Evolutionary conservation across 2,329 filamentous ascomycete species (phyloP).

Genomic region (Penicillium occitanis): DNA sequence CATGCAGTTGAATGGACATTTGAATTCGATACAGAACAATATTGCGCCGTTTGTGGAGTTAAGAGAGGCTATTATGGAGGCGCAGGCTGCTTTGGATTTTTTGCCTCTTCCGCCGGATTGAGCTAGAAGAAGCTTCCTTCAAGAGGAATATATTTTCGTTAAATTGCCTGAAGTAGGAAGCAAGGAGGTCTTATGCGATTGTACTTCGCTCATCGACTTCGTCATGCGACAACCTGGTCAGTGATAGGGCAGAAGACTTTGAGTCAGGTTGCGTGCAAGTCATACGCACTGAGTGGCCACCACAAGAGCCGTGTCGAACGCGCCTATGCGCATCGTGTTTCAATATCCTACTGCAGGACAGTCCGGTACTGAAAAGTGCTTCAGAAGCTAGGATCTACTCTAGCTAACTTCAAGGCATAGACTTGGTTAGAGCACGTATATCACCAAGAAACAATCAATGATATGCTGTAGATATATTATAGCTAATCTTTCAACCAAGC

Average conservation of each 20-base stretch:
- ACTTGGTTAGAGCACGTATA: not conserved
- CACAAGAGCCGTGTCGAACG: not conserved
- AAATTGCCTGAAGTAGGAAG: not conserved
- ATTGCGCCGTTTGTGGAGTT: constrained; percentile 38
- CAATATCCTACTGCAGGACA: not conserved
- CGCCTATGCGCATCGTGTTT: not conserved
- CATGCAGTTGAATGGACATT: constrained; percentile 44
- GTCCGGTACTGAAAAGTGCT: not conserved
- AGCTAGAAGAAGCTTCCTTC: constrained; percentile 17
- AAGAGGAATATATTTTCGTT: not conserved
- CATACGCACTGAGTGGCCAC: not conserved
- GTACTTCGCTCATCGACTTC: not conserved
- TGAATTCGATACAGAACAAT: constrained; percentile 47
- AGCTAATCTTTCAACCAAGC: too few species aligned
- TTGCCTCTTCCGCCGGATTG: constrained; percentile 34
- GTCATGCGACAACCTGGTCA: not conserved
- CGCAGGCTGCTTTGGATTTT: constrained; percentile 38
- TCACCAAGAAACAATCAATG: not conserved
- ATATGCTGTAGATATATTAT: not conserved
- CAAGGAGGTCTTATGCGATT: not conserved
- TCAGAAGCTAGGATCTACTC: not conserved
- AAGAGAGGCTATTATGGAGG: constrained; percentile 39
- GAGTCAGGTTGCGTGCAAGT: not conserved
- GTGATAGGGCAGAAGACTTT: not conserved
- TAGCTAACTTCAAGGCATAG: not conserved